Evolutionary conservation across 768 basidiomycete species (phyloP), one percentile per base, ranked within the genome.

Genomic region (Psilocybe cubensis): DNA sequence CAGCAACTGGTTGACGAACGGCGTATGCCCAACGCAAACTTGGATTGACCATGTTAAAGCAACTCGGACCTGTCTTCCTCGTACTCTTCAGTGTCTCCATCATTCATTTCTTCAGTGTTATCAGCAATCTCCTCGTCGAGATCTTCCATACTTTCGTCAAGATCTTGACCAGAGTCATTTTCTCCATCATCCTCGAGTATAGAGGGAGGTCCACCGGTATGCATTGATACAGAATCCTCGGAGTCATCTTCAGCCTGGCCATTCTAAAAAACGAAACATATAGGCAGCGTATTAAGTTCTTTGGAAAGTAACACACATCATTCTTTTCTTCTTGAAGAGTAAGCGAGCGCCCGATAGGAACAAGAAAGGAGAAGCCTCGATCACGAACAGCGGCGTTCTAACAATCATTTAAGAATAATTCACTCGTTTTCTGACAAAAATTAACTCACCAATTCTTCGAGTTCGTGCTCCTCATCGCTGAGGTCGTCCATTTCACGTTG

Each of bases 241-340:
- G 77, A 75, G 21, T 83, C 83, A 31, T 81, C 79, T 29, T 81
- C 80, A 4, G 79, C 79, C 69, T 81, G 31, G 31, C 20, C 8
- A 52, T 5, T 38, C 35, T 38, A n/a, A 11, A 18, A 43, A 59
- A 31, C 47, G 20, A 52, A 24, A 43, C 18, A 10, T n/a, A 14
- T 59, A 12, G 45, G n/a, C 28, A 25, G 12, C 24, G 10, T 7
- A 17, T 21, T 31, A 28, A 18, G 25, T n/a, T 27, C 42, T 20
- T 17, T 9, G 41, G 21, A 25, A 14, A 42, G 20, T 44, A 70
- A 79, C 66, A 21, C 56, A 91, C 91, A 67, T 93, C 91, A 67
- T 91, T 92, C 76, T 91, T 92, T 72, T 93, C 91, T 66, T 93
- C 91, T 60, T 86, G 82, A 63, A 86, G 85, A 12, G 91, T 93